These are phyloP conservation scores for Talaromyces pinophilus DNA, from an alignment of 2,329 filamentous ascomycete species.

Conservation along the genomic window DNA sequence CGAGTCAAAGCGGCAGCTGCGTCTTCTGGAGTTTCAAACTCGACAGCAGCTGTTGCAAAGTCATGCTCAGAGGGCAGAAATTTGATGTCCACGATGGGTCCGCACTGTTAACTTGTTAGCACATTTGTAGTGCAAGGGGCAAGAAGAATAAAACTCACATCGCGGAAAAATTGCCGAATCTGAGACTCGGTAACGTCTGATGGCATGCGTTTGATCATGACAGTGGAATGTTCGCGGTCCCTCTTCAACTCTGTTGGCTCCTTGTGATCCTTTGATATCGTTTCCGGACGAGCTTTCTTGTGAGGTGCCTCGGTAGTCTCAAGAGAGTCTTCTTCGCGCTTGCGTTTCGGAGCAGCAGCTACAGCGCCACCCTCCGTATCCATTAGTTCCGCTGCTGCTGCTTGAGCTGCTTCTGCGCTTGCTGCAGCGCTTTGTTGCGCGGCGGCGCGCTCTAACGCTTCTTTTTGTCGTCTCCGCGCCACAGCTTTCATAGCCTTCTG, in stretches of 20 bases:
- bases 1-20: constrained; percentile 77
- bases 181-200: constrained; percentile 67
- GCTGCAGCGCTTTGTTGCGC: constrained; percentile 23
- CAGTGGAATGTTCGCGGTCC: constrained; percentile 85
- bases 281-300: constrained; percentile 66
- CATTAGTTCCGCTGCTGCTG: constrained; percentile 23
- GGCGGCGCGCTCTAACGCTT: constrained; percentile 25
- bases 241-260: constrained; percentile 59
- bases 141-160: constrained; percentile 46
- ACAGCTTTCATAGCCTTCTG: constrained; percentile 68
- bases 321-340: constrained; percentile 61
- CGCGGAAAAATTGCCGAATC: constrained; percentile 85
- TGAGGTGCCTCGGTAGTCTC: constrained; percentile 55
- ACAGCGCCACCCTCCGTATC: not conserved
- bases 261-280: constrained; percentile 30
- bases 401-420: constrained; percentile 22
- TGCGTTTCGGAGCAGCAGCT: constrained; percentile 62
- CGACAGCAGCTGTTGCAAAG: constrained; percentile 72
- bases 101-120: constrained; percentile 55
- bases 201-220: constrained; percentile 79
- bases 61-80: constrained; percentile 64
- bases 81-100: constrained; percentile 75
- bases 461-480: constrained; percentile 64
- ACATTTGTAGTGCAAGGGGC: constrained; percentile 22
- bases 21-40: constrained; percentile 80